These are phyloP conservation scores for Tolypocladium amazonense DNA, from an alignment of 2,329 filamentous ascomycete species.

Conservation along the genomic window DNA sequence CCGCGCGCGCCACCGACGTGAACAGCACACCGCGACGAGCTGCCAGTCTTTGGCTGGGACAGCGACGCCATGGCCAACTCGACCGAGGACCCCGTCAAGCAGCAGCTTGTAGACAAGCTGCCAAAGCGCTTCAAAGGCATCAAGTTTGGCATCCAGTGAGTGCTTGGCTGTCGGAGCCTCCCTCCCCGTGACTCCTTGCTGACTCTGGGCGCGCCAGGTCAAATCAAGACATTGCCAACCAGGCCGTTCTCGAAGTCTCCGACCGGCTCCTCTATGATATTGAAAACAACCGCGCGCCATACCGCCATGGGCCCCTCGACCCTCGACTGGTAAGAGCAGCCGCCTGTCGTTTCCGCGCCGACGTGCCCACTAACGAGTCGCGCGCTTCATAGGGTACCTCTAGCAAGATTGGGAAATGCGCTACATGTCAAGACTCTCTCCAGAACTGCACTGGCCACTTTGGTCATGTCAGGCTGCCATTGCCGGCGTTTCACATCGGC, in stretches of 20 bases:
- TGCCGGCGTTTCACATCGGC: constrained; percentile 92
- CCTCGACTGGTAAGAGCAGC: constrained; percentile 50
- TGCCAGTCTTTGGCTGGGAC: not conserved
- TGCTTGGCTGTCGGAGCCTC: constrained; percentile 2
- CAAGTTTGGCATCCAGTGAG: constrained; percentile 82
- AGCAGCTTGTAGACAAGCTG: constrained; percentile 75
- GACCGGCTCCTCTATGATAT: constrained; percentile 90
- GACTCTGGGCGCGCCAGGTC: constrained; percentile 42
- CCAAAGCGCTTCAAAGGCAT: constrained; percentile 86
- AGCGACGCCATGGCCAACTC: constrained; percentile 3
- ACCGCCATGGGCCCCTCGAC: constrained; percentile 78
- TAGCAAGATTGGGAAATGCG: constrained; percentile 67
- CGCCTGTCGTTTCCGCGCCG: no score
- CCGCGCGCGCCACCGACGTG: not conserved
- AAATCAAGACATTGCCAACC: constrained; percentile 88
- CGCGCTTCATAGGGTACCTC: constrained; percentile 55
- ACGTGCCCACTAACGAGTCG: not conserved
- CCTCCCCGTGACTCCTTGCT: not conserved
- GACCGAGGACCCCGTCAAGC: constrained; percentile 37
- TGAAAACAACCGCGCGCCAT: constrained; percentile 64
- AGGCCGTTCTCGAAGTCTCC: constrained; percentile 90
- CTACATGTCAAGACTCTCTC: constrained; percentile 73
- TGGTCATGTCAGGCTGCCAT: constrained; percentile 78
- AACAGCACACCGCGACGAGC: not conserved
- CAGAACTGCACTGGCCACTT: constrained; percentile 91